Base-by-base conservation (phyloP, 2,329 filamentous ascomycete species). In the Ilyonectria sp. region DNA sequence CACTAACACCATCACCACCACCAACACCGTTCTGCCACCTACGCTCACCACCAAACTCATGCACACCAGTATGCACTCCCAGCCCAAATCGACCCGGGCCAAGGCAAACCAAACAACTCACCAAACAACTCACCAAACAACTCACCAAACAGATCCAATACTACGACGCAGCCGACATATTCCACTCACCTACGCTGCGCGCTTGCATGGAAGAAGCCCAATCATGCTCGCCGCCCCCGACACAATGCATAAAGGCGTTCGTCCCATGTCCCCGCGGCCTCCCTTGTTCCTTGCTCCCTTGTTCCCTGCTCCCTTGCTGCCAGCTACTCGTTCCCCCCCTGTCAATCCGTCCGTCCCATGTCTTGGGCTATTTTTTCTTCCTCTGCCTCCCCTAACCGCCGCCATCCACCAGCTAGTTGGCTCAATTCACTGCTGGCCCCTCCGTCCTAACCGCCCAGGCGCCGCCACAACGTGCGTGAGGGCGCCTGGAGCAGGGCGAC, bases 401-500 rank as follows among this genome's bases (percentile, higher is more conserved):
- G 17, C 15, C 40, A 8, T 8, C 40, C 40, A n/a, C 40, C 15
- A 6, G 7, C 40, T 7, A n/a, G 15, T 43, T 43, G 40, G n/a
- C 40, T 43, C 31, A 11, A 33, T 33, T 33, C 11, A 9, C 8
- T 33, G 31, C 31, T 33, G 26, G 6, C 26, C 26, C 26, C 52
- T 17, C 53, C 56, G 26, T 60, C 44, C 29, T 37, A 61, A 46
- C 58, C 49, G 58, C 58, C 35, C 35, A 54, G 40, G 26, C 50
- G 49, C 60, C 49, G 60, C 60, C 60, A 62, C 49, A 23, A 21
- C 29, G 31, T 53, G 29, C 49, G n/a, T 29, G 17, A 17, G 23
- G 46, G 26, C 46, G 46, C 46, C 23, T 50, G 21, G 46, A 21
- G 21, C 46, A 52, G 19, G 31, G 29, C 29, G 9, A 33, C 17